Conservation (phyloP, 2,329 filamentous ascomycete species). For the Aspergillus sp. region DNA sequence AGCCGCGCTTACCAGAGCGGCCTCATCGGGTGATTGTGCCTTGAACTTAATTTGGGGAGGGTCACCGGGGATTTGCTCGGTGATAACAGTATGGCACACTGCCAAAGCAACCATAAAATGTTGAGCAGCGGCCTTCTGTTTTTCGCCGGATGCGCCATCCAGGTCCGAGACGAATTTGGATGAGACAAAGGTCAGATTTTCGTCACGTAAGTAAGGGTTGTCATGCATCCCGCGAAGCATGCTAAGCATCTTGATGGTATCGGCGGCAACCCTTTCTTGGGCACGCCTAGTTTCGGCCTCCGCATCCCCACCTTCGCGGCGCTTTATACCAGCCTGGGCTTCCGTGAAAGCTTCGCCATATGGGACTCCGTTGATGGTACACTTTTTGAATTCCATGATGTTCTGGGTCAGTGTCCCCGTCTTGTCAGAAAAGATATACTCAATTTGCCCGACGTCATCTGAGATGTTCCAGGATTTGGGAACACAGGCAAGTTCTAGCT, state of each 20-base stretch:
- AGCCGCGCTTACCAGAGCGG: constrained; percentile 91
- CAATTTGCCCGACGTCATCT: constrained; percentile 95
- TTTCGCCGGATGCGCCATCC: constrained; percentile 70
- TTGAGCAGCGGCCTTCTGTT: constrained; percentile 75
- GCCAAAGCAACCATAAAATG: constrained; percentile 94
- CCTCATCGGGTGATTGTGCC: constrained; percentile 95
- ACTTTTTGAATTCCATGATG: constrained; percentile 99
- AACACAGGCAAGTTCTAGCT: constrained; percentile 88
- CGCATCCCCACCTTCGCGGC: constrained; percentile 81
- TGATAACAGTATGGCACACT: constrained; percentile 95
- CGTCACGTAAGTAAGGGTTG: constrained; percentile 88
- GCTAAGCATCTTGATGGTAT: constrained; percentile 69
- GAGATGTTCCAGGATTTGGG: constrained; percentile 99
- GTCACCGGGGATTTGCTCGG: constrained; percentile 83
- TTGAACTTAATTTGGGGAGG: constrained; percentile 91
- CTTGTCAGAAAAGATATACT: constrained; percentile 98
- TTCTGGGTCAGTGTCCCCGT: constrained; percentile 88
- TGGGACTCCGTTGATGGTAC: constrained; percentile 89
- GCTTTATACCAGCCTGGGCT: constrained; percentile 93
- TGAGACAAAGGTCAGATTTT: constrained; percentile 87
- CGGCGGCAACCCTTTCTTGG: constrained; percentile 73
- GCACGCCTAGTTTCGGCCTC: constrained; percentile 75
- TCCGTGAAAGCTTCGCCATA: constrained; percentile 99
- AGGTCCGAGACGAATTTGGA: constrained; percentile 86
- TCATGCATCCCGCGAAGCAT: constrained; percentile 75